Percentiles rank a stretch among this genome's conserved stretches.
phyloP scores from a whole-genome alignment of 768 basidiomycete species.

The Russula olivacea region DNA sequence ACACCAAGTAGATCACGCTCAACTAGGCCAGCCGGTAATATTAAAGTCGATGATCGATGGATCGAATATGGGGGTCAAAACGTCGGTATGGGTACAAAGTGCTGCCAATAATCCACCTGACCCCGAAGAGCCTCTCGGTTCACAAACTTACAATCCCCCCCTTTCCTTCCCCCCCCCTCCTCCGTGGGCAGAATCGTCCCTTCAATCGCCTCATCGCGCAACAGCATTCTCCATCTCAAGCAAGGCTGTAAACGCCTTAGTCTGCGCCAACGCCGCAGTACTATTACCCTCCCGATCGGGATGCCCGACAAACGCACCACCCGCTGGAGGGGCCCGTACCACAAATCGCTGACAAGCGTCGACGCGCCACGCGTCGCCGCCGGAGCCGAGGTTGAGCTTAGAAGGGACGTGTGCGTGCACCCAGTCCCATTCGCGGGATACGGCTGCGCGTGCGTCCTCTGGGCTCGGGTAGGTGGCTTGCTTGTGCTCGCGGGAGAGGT shows the following conservation, averaged over 20 bases:
- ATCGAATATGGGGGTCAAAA: no score
- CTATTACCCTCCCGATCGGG: neutral
- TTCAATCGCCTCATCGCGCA: slow-evolving; percentile 30
- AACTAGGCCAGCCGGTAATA: no score
- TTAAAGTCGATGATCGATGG: no score
- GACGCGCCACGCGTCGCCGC: slow-evolving; percentile 3
- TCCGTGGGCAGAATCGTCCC: neutral
- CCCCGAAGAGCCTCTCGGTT: no score
- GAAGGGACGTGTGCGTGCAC: slow-evolving; percentile 51
- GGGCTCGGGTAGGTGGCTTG: slow-evolving; percentile 56
- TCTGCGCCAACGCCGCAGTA: slow-evolving; percentile 40
- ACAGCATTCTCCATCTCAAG: slow-evolving; percentile 73
- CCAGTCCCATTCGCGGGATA: slow-evolving; percentile 61
- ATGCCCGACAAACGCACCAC: neutral
- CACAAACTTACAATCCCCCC: no score
- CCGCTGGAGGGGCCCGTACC: neutral
- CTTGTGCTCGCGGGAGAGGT: slow-evolving; percentile 48
- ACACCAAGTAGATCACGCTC: no score
- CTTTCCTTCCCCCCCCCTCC: neutral
- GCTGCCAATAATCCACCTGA: no score
- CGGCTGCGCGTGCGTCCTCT: slow-evolving; percentile 33
- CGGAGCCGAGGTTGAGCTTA: slow-evolving; percentile 25
- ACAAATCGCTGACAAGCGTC: slow-evolving; percentile 22
- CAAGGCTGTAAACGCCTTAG: slow-evolving; percentile 76
- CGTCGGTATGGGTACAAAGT: no score